Percentiles rank a stretch among this genome's conserved stretches.
Conservation (phyloP, 257 asterid species). For the Hygrophila difformis region DNA sequence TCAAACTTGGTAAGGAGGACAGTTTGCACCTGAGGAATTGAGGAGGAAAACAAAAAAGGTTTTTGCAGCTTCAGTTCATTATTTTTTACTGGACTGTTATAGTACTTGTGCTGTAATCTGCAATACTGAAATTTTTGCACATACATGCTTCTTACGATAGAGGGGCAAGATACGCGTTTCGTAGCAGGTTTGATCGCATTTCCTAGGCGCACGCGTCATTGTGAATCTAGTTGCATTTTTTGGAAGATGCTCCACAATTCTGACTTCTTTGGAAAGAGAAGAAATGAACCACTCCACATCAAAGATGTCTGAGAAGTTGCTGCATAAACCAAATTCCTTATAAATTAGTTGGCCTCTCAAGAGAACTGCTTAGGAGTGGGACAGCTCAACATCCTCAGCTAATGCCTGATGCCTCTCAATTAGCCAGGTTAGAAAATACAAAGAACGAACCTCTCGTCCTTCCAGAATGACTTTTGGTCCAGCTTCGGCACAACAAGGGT, state of each 20-base stretch:
- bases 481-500: conserved; percentile 61
- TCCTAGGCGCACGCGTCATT: conserved; percentile 60
- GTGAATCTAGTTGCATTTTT: conserved; percentile 28
- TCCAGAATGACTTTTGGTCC: conserved; percentile 78
- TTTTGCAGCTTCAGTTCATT: conserved; percentile 10
- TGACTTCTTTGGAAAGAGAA: conserved; percentile 40
- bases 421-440: background rate
- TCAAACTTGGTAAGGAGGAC: conserved; percentile 68
- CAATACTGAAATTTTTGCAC: conserved; percentile 10
- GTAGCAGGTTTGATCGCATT: conserved; percentile 50
- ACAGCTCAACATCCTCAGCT: too few species aligned
- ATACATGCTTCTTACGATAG: conserved; percentile 41
- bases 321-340: conserved; percentile 26
- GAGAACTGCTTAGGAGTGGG: background rate
- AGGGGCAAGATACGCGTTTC: conserved; percentile 56
- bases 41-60: conserved; percentile 10
- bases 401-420: too few species aligned
- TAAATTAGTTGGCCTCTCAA: background rate
- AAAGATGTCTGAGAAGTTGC: conserved; percentile 74
- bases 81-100: too few species aligned
- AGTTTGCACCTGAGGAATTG: conserved; percentile 72
- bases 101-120: background rate
- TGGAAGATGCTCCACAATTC: conserved; percentile 45
- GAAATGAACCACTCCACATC: conserved; percentile 49
- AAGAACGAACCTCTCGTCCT: conserved; percentile 49